These are phyloP conservation scores for Pythium monospermum DNA, from an alignment of 352 stramenopile species.

Conservation along the genomic window DNA sequence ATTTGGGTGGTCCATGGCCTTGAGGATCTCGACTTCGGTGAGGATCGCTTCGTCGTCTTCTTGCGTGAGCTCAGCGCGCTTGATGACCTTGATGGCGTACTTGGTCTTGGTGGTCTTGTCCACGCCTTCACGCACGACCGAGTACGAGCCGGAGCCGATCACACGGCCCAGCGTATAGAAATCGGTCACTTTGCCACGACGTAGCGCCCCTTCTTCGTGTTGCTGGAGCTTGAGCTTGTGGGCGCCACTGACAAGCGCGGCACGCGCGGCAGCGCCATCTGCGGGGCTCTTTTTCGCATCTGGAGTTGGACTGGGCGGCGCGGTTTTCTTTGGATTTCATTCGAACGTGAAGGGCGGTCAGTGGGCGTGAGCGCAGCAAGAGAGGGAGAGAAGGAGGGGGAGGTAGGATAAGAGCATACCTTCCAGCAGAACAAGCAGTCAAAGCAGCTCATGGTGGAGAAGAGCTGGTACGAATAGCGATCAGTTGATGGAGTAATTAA, in stretches of 20 bases:
- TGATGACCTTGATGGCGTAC: slow-evolving; percentile 89
- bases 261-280: slow-evolving; percentile 1
- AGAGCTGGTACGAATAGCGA: neutral
- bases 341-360: neutral
- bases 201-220: slow-evolving; percentile 17
- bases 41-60: slow-evolving; percentile 80
- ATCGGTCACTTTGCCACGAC: slow-evolving; percentile 56
- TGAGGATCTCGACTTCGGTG: slow-evolving; percentile 76
- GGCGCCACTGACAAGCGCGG: slow-evolving; percentile 3
- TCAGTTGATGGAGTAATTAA: neutral
- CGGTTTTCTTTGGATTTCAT: slow-evolving; percentile 1
- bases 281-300: slow-evolving; percentile 2
- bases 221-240: slow-evolving; percentile 8
- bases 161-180: slow-evolving; percentile 72
- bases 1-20: slow-evolving; percentile 84
- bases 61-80: slow-evolving; percentile 59
- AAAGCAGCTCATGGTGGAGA: slow-evolving; percentile 50
- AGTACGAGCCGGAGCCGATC: slow-evolving; percentile 88
- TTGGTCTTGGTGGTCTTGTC: slow-evolving; percentile 76
- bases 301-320: neutral
- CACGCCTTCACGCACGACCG: slow-evolving; percentile 80
- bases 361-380: too few species aligned
- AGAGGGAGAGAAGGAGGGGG: neutral
- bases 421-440: slow-evolving; percentile 69
- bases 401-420: slow-evolving; percentile 13